phyloP scores from a whole-genome alignment of 805 yeast genomes.

The Candida quercuum region DNA sequence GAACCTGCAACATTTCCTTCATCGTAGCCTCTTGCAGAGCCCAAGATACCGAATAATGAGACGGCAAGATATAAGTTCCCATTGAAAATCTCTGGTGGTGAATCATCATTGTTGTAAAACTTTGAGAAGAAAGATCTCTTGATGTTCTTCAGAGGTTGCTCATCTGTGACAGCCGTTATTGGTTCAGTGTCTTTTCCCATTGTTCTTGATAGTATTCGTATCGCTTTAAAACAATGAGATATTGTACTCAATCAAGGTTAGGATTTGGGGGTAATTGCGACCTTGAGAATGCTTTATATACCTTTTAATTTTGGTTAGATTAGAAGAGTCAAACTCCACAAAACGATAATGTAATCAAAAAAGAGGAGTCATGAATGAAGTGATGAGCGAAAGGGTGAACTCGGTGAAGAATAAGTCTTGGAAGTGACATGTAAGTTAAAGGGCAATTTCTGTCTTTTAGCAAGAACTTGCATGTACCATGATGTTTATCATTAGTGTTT shows the following conservation, averaged over 20 bases:
- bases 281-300: too few relatives aligned
- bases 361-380: not conserved
- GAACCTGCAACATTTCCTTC: conserved; percentile 48
- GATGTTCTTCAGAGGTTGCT: not conserved
- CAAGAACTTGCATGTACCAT: too few relatives aligned
- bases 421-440: too few relatives aligned
- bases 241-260: too few relatives aligned
- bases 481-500: too few relatives aligned
- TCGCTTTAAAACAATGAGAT: too few relatives aligned
- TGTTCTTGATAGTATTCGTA: too few relatives aligned
- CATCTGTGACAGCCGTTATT: not conserved
- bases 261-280: too few relatives aligned
- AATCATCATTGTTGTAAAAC: conserved; percentile 15
- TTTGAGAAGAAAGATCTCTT: conserved; percentile 5
- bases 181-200: too few relatives aligned
- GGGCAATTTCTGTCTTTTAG: too few relatives aligned
- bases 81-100: conserved; percentile 43
- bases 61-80: conserved; percentile 38
- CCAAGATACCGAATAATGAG: conserved; percentile 47
- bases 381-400: not conserved
- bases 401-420: not conserved
- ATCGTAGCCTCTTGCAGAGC: conserved; percentile 53
- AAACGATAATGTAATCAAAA: not conserved
- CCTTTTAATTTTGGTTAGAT: too few relatives aligned
- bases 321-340: not conserved